A percentile compares a stretch with the other conserved stretches of the same genome.
phyloP scores from a whole-genome alignment of 2,329 filamentous ascomycete species.

The Trichoderma sp. region DNA sequence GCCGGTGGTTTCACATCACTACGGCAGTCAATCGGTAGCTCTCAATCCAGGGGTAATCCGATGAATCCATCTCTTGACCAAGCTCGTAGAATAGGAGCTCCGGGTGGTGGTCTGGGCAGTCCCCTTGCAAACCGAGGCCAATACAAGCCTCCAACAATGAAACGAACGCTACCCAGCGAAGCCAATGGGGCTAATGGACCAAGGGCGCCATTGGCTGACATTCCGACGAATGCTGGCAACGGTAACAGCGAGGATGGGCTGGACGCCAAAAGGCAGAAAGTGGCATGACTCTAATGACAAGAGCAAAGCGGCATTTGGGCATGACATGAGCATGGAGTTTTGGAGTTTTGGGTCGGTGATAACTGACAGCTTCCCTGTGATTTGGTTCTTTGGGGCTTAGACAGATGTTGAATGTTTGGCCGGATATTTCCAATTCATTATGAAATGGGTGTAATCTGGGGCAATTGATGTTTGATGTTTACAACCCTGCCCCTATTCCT shows the following conservation, averaged over 20 bases:
- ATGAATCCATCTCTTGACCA: conserved; percentile 55
- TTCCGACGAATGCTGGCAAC: conserved; percentile 45
- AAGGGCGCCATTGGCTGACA: conserved; percentile 50
- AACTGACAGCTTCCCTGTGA: not conserved
- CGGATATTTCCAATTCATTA: not conserved
- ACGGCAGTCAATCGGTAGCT: conserved; percentile 30
- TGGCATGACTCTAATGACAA: conserved; percentile 28
- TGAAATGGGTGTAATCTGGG: not conserved
- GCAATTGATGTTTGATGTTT: not conserved
- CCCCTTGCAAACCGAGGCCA: conserved; percentile 57
- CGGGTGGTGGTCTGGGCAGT: conserved; percentile 48
- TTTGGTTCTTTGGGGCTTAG: not conserved
- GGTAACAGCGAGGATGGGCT: conserved; percentile 29
- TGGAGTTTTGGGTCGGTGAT: conserved; percentile 6
- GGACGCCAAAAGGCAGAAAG: conserved; percentile 55
- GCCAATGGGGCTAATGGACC: conserved; percentile 24
- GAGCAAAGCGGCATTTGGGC: not conserved
- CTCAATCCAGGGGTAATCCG: conserved; percentile 40
- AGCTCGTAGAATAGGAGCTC: conserved; percentile 58
- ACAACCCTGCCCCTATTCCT: not conserved
- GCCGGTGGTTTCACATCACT: conserved; percentile 32
- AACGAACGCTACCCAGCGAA: conserved; percentile 44
- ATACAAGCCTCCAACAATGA: conserved; percentile 60
- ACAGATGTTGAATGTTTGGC: not conserved
- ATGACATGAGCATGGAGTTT: conserved; percentile 12